Evolutionary conservation across 2,329 filamentous ascomycete genomes (phyloP), one percentile per base, ranked within the genome.

Genomic region (Penicillium sp.): DNA sequence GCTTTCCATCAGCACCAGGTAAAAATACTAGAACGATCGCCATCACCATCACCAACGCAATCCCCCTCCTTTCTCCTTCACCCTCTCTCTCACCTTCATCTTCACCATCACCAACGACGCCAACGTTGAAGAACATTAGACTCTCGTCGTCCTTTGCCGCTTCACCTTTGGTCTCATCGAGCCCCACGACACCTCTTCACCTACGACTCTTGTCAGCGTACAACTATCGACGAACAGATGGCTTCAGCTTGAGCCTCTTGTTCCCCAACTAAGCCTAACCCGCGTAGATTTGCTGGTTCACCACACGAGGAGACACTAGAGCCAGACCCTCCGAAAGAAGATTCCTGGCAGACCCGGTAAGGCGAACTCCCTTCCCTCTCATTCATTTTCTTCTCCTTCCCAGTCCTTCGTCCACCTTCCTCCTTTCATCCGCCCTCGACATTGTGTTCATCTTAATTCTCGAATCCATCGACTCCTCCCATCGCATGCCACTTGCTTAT

Each of bases 251-350:
- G 58, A 55, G 58, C 47, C 30, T 63, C 53, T 44, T 60, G 51
- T 60, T 60, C 56, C 31, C 63, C 57, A 52, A 58, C 51, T 47
- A 60, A 56, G 63, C 57, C 56, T 61, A 55, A 65, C 54, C 58
- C 61, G 61, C 59, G 63, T 63, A 51, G 61, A 58, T 65, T 65
- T 63, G 63, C 58, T 65, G 63, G 63, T 62, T 63, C 62, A 62
- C 62, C 59, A 62, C 58, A 53, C 44, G 60, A 60, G 58, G 31
- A 64, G 56, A 58, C 56, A 61, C 47, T 63, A 63, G 54, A 61
- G 54, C 54, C 53, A 59, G 61, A 61, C 53, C 63, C 60, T 58
- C 60, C 53, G 23, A 45, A 62, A 62, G 58, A 65, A 65, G 63
- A 65, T 63, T 65, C 63, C 61, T 61, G 58, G 59, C 61, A 63